Percentiles rank a stretch among this genome's conserved stretches.
Conservation (phyloP, 345 rosid species). For the Populus ilicifolia region DNA sequence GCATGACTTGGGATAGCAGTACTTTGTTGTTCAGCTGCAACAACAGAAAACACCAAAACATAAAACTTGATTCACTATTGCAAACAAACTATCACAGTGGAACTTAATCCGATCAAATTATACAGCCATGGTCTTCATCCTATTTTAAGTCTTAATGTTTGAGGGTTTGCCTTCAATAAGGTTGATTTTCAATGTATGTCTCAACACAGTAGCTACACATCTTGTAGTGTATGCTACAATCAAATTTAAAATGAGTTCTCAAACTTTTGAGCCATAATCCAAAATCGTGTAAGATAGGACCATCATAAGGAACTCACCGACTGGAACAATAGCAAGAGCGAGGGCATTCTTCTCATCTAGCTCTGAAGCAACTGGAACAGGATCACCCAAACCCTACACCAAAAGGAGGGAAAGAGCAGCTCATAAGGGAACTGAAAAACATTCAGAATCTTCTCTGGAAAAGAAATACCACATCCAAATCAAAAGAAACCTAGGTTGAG, state of each 20-base stretch:
- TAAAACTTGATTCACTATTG: not conserved
- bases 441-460: not conserved
- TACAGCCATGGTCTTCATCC: not conserved
- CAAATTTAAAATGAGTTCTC: not conserved
- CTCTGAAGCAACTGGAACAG: constrained; percentile 61
- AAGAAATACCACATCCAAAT: not conserved
- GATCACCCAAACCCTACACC: constrained; percentile 69
- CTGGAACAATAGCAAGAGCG: constrained; percentile 91
- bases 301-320: constrained; percentile 44
- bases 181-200: not conserved
- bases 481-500: not conserved
- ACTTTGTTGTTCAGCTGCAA: constrained; percentile 58
- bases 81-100: constrained; percentile 1
- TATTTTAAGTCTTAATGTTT: not conserved
- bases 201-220: not conserved
- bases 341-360: constrained; percentile 79
- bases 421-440: not conserved
- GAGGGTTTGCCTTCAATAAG: not conserved
- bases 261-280: not conserved
- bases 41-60: constrained; percentile 18
- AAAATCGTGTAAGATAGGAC: not conserved
- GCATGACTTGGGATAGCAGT: constrained; percentile 39
- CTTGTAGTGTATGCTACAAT: not conserved
- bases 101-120: not conserved
- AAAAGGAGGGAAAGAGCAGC: constrained; percentile 12